These are phyloP conservation scores for Termitomyces bulborhizus DNA, from an alignment of 768 basidiomycete species.

Conservation along the genomic window DNA sequence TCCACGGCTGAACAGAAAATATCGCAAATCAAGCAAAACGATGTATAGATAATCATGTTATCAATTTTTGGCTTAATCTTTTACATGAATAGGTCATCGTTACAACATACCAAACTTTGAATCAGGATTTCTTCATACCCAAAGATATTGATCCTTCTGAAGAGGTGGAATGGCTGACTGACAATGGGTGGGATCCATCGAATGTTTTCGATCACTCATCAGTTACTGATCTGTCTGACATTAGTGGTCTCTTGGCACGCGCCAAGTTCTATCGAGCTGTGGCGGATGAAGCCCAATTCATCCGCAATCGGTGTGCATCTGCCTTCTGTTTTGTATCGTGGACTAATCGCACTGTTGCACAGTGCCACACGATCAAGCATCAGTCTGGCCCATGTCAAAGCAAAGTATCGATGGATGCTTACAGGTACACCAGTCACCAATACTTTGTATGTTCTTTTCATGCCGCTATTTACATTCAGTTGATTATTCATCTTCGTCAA, in stretches of 20 bases:
- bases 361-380: slow-evolving; percentile 54
- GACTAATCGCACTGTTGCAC: not conserved
- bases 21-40: slow-evolving; percentile 43
- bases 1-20: slow-evolving; percentile 23
- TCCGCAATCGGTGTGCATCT: slow-evolving; percentile 48
- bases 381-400: slow-evolving; percentile 51
- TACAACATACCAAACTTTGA: slow-evolving; percentile 75
- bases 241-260: slow-evolving; percentile 54
- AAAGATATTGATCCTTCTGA: slow-evolving; percentile 38
- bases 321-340: not conserved
- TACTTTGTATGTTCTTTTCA: slow-evolving; percentile 38
- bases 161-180: slow-evolving; percentile 39
- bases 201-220: not conserved
- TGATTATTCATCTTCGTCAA: slow-evolving; percentile 21
- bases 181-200: slow-evolving; percentile 38
- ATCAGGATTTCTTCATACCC: slow-evolving; percentile 50
- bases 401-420: slow-evolving; percentile 72
- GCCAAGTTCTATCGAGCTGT: slow-evolving; percentile 64
- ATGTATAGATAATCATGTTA: slow-evolving; percentile 28
- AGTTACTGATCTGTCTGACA: not conserved
- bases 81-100: slow-evolving; percentile 47
- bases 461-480: not conserved
- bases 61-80: not conserved
- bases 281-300: slow-evolving; percentile 77
- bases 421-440: slow-evolving; percentile 77